Evolutionary conservation across 768 basidiomycete genomes (phyloP), one percentile per base, ranked within the genome.

Genomic region (Leccinum truebloodii): DNA sequence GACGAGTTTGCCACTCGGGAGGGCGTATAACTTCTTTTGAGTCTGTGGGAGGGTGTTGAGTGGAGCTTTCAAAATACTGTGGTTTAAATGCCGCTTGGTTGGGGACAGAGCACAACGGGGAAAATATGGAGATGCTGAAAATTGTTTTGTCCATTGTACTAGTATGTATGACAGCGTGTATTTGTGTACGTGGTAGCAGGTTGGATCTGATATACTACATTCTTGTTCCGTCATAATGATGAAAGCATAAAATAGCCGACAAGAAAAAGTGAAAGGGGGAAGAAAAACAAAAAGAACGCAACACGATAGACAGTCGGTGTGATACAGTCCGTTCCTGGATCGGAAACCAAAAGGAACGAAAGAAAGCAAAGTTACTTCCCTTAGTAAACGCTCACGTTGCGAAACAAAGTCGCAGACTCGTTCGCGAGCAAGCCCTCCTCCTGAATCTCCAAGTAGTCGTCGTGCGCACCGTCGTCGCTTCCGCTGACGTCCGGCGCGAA

Each of bases 11-110:
- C 86, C 94, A 5, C 77, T 98, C 13, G 83, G 83, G 14, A 85
- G 80, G 68, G 79, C 75, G 53, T 94, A 96, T 71, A 95, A 94
- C 70, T 67, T 95, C 53, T 95, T 94, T 73, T 96, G 73, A 46
- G 18, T 18, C 18, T n/a, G 8, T n/a, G 9, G 39, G 39, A 41
- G 83, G 6, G 12, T 30, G 34, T 20, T 32, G 10, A 24, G 39
- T 22, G 6, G 26, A 26, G 13, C 9, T 26, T 10, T 30, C 30
- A 34, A 18, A 24, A 52, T 12, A 16, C 9, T 32, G 22, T 6
- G 48, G 9, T n/a, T 9, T 41, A 12, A 3, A 50, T 50, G 24
- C 3, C 37, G 7, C 26, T 46, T 55, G 14, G 18, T 20, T 7
- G 24, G 35, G 16, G 3, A 54, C 18, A 41, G 39, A 41, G 34